These are phyloP conservation scores for Neurospora sp. DNA, from an alignment of 2,329 filamentous ascomycete species.

Conservation along the genomic window DNA sequence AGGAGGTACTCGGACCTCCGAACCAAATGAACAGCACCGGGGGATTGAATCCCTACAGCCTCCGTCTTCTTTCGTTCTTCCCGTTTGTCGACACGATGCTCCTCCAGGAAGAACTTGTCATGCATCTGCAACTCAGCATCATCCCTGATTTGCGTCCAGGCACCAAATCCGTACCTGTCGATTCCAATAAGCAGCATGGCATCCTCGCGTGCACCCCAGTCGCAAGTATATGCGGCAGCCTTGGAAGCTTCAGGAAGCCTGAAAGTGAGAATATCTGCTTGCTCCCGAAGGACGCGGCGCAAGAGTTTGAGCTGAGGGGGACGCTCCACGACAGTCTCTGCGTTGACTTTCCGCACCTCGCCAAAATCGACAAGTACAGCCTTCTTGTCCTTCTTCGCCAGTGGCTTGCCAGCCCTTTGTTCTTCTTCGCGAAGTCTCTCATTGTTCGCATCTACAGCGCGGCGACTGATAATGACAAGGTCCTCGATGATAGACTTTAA, in stretches of 20 bases:
- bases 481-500: conserved; percentile 67
- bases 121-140: conserved; percentile 75
- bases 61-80: conserved; percentile 75
- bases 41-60: conserved; percentile 77
- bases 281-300: conserved; percentile 58
- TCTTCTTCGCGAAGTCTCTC: conserved; percentile 70
- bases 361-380: conserved; percentile 92
- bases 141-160: conserved; percentile 90
- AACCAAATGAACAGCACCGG: conserved; percentile 93
- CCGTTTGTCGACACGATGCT: conserved; percentile 97
- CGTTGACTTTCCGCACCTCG: conserved; percentile 89
- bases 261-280: conserved; percentile 66
- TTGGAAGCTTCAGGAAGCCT: conserved; percentile 87
- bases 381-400: conserved; percentile 97
- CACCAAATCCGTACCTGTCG: conserved; percentile 85
- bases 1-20: conserved; percentile 90
- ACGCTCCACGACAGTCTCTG: conserved; percentile 86
- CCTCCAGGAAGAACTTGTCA: conserved; percentile 93
- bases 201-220: conserved; percentile 89
- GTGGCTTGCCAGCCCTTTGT: conserved; percentile 66
- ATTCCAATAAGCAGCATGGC: conserved; percentile 96
- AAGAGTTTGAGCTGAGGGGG: conserved; percentile 82
- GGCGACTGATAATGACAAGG: conserved; percentile 49
- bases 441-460: conserved; percentile 56
- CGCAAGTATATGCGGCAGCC: conserved; percentile 78